These are phyloP conservation scores for Fusarium coffeatum DNA, from an alignment of 2,329 filamentous ascomycete species.

Conservation along the genomic window DNA sequence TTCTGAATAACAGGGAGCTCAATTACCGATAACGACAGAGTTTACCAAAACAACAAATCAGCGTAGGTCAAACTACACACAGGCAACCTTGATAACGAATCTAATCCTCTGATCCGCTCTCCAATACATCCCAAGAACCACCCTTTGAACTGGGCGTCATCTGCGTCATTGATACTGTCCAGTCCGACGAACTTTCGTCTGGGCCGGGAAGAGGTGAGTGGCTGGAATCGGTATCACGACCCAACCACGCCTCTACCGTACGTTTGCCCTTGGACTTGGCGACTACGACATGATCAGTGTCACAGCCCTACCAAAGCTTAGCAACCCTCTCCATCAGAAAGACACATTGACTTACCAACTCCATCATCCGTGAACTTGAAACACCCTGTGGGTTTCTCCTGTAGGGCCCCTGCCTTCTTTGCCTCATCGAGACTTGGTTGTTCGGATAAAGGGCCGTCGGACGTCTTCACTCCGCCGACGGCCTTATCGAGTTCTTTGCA, in stretches of 20 bases:
- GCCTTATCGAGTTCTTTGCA: too few relatives aligned
- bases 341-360: too few relatives aligned
- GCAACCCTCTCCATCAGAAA: not conserved
- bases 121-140: not conserved
- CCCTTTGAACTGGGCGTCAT: not conserved
- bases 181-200: fast-evolving
- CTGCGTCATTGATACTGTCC: not conserved
- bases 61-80: not conserved
- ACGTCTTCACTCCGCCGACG: too few relatives aligned
- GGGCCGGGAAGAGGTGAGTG: too few relatives aligned
- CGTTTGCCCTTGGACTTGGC: not conserved
- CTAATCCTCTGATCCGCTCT: not conserved
- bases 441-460: too few relatives aligned
- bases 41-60: fast-evolving
- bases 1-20: not conserved
- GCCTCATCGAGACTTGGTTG: too few relatives aligned
- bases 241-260: not conserved
- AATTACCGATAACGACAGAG: not conserved
- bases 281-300: not conserved
- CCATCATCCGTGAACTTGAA: too few relatives aligned
- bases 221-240: fast-evolving
- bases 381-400: too few relatives aligned
- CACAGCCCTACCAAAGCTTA: fast-evolving
- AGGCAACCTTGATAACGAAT: too few relatives aligned
- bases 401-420: too few relatives aligned